Base-by-base conservation (phyloP, 2,329 filamentous ascomycete species). In the Aspergillus transmontanensis region DNA sequence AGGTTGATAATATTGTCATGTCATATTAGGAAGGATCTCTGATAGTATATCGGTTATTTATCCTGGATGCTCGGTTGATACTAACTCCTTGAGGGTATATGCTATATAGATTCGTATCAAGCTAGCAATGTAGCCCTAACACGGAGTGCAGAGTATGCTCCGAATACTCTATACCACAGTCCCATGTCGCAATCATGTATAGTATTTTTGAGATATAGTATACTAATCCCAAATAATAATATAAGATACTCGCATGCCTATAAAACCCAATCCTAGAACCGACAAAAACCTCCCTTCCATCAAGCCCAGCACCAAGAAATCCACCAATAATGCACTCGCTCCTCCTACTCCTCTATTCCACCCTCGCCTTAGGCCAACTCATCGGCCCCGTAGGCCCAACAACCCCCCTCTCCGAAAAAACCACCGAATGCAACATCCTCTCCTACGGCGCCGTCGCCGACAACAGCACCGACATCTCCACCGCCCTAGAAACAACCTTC, bases 381-480 rank as follows among this genome's bases (percentile, higher is more conserved):
- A 68, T 68, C 28, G 62, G 68, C 16, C 66, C 66, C 4, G 70
- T 76, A 16, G 75, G 75, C 6, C 69, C 73, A 30, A 69, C 66
- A 2, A 78, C 74, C 1, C 34, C 64, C 6, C 67, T 77, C 9
- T 64, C 66, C 2, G 4, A 68, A 4, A 78, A 78, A 56, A 68
- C 56, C 0, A 66, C 57, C 9, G 66, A 71, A 48, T 78, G 76
- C 65, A 78, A 71, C 57, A 68, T 77, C n/a, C 67, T 76, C 10
- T 59, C 76, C 59, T 74, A 76, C 60, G 71, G 74, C 14, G 71
- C 66, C 7, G 64, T 69, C 7, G 68, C 72, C 6, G 72, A 76
- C 57, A 76, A 75, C 46, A 60, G 57, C n/a, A 76, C 75, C 0
- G 72, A 77, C 59, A 62, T 77, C 53, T 72, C 71, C 1, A 63